Evolutionary conservation across 2,329 filamentous ascomycete genomes (phyloP).

Genomic region (Dactylellina leptospora): DNA sequence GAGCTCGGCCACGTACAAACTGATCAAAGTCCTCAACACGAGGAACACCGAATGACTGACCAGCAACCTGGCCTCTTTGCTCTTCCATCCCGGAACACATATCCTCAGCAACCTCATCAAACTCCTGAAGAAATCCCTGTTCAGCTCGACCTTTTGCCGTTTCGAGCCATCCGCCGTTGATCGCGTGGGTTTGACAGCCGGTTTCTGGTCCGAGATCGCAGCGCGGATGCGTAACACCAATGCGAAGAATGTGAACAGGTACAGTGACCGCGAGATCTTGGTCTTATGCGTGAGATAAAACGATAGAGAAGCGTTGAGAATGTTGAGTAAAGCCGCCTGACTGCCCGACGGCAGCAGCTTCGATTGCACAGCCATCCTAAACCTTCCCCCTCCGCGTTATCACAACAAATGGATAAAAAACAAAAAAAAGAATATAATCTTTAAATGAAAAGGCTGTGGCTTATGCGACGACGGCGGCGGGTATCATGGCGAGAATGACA

Average conservation of each 20-base stretch:
- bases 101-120: conserved; percentile 81
- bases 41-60: conserved; percentile 93
- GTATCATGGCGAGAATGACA: conserved; percentile 45
- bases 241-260: conserved; percentile 80
- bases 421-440: background rate
- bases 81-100: conserved; percentile 87
- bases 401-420: background rate
- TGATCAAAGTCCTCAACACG: conserved; percentile 88
- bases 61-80: conserved; percentile 84
- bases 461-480: conserved; percentile 37
- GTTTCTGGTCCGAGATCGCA: conserved; percentile 92
- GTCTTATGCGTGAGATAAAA: conserved; percentile 83
- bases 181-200: conserved; percentile 59
- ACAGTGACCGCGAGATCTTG: conserved; percentile 82
- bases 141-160: conserved; percentile 87
- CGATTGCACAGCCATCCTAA: conserved; percentile 76
- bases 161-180: conserved; percentile 60
- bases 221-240: conserved; percentile 87
- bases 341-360: conserved; percentile 69
- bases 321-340: conserved; percentile 66
- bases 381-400: background rate
- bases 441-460: background rate
- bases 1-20: conserved; percentile 93
- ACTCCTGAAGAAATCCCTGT: conserved; percentile 83
- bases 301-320: conserved; percentile 72